A percentile compares a stretch with the other conserved stretches of the same genome.
These are phyloP conservation scores for Colletotrichum abscissum DNA, from an alignment of 2,329 filamentous ascomycete genomes.

Conservation along the genomic window DNA sequence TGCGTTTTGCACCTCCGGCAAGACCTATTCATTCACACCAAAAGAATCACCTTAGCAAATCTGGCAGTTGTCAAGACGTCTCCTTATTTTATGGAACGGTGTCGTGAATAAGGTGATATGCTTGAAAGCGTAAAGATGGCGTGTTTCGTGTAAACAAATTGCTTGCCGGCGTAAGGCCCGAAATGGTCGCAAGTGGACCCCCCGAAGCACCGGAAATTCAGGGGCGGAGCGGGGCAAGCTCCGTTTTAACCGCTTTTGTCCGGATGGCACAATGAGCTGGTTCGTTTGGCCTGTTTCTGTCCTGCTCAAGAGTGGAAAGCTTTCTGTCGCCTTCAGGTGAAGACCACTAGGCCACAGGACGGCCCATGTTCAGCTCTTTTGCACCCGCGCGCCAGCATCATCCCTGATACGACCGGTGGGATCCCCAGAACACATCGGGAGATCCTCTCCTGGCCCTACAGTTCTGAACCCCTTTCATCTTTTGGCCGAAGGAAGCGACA, in stretches of 20 bases:
- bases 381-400: slow-evolving; percentile 13
- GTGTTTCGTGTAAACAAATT: slow-evolving; percentile 23
- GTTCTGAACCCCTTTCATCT: neutral
- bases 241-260: slow-evolving; percentile 6
- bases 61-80: neutral
- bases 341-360: neutral
- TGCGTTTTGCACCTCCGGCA: neutral
- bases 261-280: slow-evolving; percentile 15
- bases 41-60: neutral
- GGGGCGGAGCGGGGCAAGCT: slow-evolving; percentile 14
- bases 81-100: neutral
- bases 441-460: slow-evolving; percentile 10
- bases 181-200: neutral
- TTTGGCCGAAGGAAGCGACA: slow-evolving; percentile 22
- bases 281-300: neutral
- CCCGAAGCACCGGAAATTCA: slow-evolving; percentile 4
- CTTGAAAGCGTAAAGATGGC: slow-evolving; percentile 17
- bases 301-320: neutral
- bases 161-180: neutral
- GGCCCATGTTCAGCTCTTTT: neutral
- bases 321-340: neutral
- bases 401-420: neutral
- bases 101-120: slow-evolving; percentile 14
- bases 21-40: neutral
- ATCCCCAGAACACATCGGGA: slow-evolving; percentile 7